Evolutionary conservation across 2,329 filamentous ascomycete species (phyloP).

Genomic region (Parafenestella ontariensis): DNA sequence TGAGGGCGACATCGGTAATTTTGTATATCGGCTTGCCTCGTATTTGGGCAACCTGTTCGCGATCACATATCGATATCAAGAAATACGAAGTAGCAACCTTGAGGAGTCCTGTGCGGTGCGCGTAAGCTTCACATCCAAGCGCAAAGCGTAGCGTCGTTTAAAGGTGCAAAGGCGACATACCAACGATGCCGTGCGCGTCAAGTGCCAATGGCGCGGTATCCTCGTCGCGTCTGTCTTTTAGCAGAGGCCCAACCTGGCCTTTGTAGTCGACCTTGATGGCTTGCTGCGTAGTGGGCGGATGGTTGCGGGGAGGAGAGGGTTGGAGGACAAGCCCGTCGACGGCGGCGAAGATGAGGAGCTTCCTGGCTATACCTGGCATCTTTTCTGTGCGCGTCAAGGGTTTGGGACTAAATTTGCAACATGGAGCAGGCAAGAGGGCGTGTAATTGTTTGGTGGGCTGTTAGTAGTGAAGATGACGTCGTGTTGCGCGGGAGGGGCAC

Average conservation of each 20-base stretch:
- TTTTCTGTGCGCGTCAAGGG: conserved; percentile 8
- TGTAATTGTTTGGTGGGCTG: no score
- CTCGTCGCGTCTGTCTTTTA: conserved; percentile 49
- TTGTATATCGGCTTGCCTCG: conserved; percentile 83
- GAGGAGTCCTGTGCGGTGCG: conserved; percentile 72
- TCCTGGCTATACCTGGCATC: conserved; percentile 82
- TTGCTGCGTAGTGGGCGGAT: conserved; percentile 61
- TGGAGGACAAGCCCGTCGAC: conserved; percentile 85
- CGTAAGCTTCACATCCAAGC: neutral
- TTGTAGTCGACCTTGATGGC: conserved; percentile 76
- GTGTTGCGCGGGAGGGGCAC: no score
- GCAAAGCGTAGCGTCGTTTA: neutral
- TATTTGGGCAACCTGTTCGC: conserved; percentile 88
- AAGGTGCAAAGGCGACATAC: conserved; percentile 48
- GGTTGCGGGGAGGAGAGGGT: conserved; percentile 65
- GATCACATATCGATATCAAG: conserved; percentile 83
- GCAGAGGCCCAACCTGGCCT: conserved; percentile 60
- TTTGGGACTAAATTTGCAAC: no score
- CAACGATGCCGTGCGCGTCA: conserved; percentile 62
- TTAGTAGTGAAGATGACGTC: no score
- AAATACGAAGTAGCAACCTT: conserved; percentile 82
- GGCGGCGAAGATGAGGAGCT: conserved; percentile 79
- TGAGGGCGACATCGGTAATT: conserved; percentile 88
- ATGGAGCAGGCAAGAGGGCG: no score
- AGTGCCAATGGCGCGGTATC: conserved; percentile 51